phyloP scores from a whole-genome alignment of 768 basidiomycete genomes.

The Tulasnella sp. region DNA sequence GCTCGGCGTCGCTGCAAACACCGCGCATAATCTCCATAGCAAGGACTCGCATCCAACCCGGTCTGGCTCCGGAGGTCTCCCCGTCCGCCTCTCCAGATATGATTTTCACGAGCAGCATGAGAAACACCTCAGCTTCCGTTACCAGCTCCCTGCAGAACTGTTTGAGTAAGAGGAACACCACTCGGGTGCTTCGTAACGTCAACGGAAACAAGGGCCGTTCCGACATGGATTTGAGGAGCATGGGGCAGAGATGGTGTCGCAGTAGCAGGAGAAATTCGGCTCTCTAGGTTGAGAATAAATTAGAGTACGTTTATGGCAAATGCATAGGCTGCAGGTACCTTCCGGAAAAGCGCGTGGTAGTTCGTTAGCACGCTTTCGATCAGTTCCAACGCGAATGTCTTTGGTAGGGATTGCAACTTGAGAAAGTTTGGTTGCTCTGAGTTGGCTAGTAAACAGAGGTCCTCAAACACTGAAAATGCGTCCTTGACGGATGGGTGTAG shows the following conservation, averaged over 20 bases:
- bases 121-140: conserved; percentile 80
- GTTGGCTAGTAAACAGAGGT: conserved; percentile 82
- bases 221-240: conserved; percentile 78
- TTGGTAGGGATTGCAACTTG: conserved; percentile 70
- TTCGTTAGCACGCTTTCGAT: conserved; percentile 95
- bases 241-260: conserved; percentile 79
- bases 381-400: conserved; percentile 93
- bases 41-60: conserved; percentile 82
- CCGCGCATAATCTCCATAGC: conserved; percentile 91
- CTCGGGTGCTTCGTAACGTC: conserved; percentile 82
- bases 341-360: conserved; percentile 76
- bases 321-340: conserved; percentile 39
- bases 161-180: conserved; percentile 87
- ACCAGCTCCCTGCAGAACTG: conserved; percentile 76
- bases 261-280: conserved; percentile 78
- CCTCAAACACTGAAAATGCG: conserved; percentile 83
- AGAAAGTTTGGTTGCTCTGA: conserved; percentile 74
- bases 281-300: conserved; percentile 43
- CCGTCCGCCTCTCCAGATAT: conserved; percentile 35
- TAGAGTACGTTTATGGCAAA: background rate
- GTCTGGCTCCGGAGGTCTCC: conserved; percentile 32
- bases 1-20: conserved; percentile 69
- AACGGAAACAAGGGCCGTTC: conserved; percentile 75
- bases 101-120: conserved; percentile 44
- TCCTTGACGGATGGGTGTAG: conserved; percentile 75